These are phyloP conservation scores for Thalia dealbata DNA, from an alignment of 176 grass and related monocot genomes.

Conservation along the genomic window DNA sequence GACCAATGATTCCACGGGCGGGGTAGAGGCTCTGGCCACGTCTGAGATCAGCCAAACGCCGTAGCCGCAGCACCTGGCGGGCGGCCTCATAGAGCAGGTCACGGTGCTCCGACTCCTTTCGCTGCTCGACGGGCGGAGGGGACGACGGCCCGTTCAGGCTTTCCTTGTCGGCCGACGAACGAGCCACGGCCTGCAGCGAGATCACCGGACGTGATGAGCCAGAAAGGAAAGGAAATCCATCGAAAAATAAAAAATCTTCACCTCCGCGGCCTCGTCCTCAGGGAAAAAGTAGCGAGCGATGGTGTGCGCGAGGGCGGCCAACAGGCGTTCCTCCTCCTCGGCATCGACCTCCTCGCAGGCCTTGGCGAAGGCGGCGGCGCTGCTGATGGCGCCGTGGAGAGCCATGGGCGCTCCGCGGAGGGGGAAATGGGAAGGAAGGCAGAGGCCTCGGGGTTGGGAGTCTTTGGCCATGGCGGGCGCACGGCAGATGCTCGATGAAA, in stretches of 20 bases:
- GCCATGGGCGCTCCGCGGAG: background rate
- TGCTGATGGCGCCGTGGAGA: background rate
- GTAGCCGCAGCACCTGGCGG: constrained; percentile 14
- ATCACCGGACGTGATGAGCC: background rate
- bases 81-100: constrained; percentile 19
- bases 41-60: background rate
- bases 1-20: background rate
- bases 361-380: background rate
- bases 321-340: constrained; percentile 15
- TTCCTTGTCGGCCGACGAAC: background rate
- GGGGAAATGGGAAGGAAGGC: constrained; percentile 21
- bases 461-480: constrained; percentile 13
- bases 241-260: background rate
- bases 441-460: background rate
- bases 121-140: background rate
- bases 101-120: background rate
- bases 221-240: background rate
- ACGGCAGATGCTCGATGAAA: constrained; percentile 18
- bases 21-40: no score
- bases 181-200: constrained; percentile 16
- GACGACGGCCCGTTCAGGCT: background rate
- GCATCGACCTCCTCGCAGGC: constrained; percentile 29
- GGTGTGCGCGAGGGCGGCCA: constrained; percentile 12
- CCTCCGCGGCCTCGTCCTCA: constrained; percentile 10
- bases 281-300: constrained; percentile 19